Conservation (phyloP, 331 rosid species). For the Quercus lobata region DNA sequence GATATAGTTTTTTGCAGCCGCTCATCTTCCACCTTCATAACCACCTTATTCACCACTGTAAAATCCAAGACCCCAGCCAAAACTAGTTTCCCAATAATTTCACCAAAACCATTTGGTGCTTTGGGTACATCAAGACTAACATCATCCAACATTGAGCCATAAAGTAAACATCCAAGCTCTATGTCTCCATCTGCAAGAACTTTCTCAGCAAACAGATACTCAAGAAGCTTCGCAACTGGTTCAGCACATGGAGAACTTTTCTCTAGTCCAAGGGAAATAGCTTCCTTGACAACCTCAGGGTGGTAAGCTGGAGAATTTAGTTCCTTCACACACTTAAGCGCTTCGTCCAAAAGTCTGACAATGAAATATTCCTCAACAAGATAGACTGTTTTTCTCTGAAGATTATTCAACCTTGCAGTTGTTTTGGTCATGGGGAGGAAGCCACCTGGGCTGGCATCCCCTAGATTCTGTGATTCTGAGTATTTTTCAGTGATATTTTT, state of each 20-base stretch:
- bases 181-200: slow-evolving; percentile 51
- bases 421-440: slow-evolving; percentile 58
- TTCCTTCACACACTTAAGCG: slow-evolving; percentile 83
- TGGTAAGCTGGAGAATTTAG: slow-evolving; percentile 64
- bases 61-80: slow-evolving; percentile 63
- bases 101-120: slow-evolving; percentile 82
- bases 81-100: slow-evolving; percentile 60
- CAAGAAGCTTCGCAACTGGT: slow-evolving; percentile 60
- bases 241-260: slow-evolving; percentile 65
- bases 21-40: slow-evolving; percentile 62
- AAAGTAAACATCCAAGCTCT: slow-evolving; percentile 70
- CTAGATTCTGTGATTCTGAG: slow-evolving; percentile 92
- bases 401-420: slow-evolving; percentile 45
- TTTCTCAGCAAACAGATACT: slow-evolving; percentile 45
- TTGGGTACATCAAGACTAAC: slow-evolving; percentile 74
- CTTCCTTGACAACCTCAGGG: slow-evolving; percentile 87
- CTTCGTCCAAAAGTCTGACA: slow-evolving; percentile 70
- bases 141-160: slow-evolving; percentile 64
- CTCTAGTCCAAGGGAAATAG: slow-evolving; percentile 71
- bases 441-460: slow-evolving; percentile 55
- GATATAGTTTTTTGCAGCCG: slow-evolving; percentile 50
- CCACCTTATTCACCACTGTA: slow-evolving; percentile 60
- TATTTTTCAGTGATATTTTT: slow-evolving; percentile 92
- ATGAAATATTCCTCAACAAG: slow-evolving; percentile 81
- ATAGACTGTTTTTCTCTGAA: slow-evolving; percentile 53